Evolutionary conservation across 805 yeast species (phyloP), one percentile per base, ranked within the genome.

Genomic region (Ascoidea asiatica): DNA sequence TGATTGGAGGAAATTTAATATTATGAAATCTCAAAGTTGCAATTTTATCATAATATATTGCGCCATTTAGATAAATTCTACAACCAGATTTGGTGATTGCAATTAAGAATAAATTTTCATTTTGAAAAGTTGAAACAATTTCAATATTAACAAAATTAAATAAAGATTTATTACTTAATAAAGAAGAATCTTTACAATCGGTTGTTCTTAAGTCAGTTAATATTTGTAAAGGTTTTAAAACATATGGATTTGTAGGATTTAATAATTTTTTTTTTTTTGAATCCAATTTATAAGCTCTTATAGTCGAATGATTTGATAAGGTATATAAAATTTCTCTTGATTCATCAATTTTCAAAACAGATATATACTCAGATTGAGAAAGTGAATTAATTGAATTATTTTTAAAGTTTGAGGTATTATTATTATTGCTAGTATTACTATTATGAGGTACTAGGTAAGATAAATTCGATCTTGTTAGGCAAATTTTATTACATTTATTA

Each of bases 31-130:
- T 62, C 41, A 69, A 50, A 3, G 70, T 70, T 46, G 64, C 64
- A 2, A 67, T 62, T 37, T 55, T 52, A 4, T 58, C 51, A 17
- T 59, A 48, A 18, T 62, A 56, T 4, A 61, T 50, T 5, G 67
- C 64, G 42, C 74, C 74, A 45, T 66, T 69, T 45, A 69, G 57
- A 48, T 75, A 79, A 21, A 88, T 66, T 52, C 97, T 73, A 52
- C 85, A 83, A n/a, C 97, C 96, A 49, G 79, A 81, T 41, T 77
- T 69, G 0, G 95, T 85, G 15, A 84, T 70, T 0, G 94, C 95
- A 42, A 88, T 78, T 44, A 88, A 63, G 55, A 77, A 86, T 20
- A 86, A 65, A 43, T 79, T 79, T 23, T 73, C 65, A 39, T 87
- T 81, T 58, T 87, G 95, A 19, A 61, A 57, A 42, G 69, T 75